Conservation (phyloP, 73 alveolate species). For the Tetrahymena thermophila region DNA sequence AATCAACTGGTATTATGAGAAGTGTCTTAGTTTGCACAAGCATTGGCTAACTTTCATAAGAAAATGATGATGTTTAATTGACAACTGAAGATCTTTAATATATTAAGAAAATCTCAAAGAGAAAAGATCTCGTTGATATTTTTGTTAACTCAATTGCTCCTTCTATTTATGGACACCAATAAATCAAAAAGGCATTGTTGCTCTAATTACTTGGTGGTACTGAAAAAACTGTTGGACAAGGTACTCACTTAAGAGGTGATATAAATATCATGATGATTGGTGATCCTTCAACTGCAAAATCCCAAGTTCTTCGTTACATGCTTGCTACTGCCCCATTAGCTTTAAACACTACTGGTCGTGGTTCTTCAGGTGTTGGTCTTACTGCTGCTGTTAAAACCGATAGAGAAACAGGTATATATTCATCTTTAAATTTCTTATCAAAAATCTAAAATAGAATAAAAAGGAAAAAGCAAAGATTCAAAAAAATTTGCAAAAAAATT, state of each 20-base stretch:
- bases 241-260: constrained; percentile 99
- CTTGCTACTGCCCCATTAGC: constrained; percentile 91
- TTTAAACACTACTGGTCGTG: constrained; percentile 97
- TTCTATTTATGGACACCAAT: constrained; percentile 91
- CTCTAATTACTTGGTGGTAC: constrained; percentile 94
- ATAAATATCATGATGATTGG: constrained; percentile 96
- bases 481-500: not conserved
- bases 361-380: constrained; percentile 98
- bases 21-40: constrained; percentile 57
- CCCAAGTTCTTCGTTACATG: constrained; percentile 92
- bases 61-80: constrained; percentile 55
- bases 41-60: constrained; percentile 60
- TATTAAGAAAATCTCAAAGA: constrained; percentile 77
- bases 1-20: constrained; percentile 64
- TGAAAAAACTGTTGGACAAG: constrained; percentile 80
- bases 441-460: not conserved
- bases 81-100: constrained; percentile 75
- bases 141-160: constrained; percentile 95
- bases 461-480: not conserved
- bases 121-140: constrained; percentile 76
- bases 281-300: constrained; percentile 99
- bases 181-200: constrained; percentile 88
- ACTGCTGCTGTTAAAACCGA: constrained; percentile 99
- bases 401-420: constrained; percentile 70
- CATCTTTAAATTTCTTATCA: not conserved